A percentile compares a stretch with the other conserved stretches of the same genome.
phyloP scores from a whole-genome alignment of 306 rosid genomes.

The Arachis stenosperma region DNA sequence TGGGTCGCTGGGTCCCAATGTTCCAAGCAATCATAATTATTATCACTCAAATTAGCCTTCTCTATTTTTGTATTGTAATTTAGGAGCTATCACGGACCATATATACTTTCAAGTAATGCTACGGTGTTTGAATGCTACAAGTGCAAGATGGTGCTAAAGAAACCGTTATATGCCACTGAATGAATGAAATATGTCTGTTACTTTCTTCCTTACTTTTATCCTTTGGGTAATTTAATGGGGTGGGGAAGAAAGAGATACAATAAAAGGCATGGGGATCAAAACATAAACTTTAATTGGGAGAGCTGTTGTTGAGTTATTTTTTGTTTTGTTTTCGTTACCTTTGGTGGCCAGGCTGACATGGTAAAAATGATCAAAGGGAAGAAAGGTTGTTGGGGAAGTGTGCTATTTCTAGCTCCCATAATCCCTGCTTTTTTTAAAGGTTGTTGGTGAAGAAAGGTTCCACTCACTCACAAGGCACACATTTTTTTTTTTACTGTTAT shows the following conservation, averaged over 20 bases:
- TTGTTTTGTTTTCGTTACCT: not conserved
- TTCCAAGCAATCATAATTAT: not conserved
- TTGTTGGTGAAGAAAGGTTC: too few species aligned
- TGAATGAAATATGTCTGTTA: not conserved
- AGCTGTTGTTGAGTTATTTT: not conserved
- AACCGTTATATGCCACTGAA: not conserved
- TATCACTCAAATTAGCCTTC: not conserved
- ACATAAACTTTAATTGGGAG: not conserved
- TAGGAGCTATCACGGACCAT: too few species aligned
- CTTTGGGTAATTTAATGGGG: not conserved
- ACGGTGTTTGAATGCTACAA: not conserved
- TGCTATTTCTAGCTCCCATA: not conserved
- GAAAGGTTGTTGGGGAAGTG: not conserved
- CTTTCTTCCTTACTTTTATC: not conserved
- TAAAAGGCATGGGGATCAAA: not conserved
- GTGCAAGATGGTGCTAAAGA: not conserved
- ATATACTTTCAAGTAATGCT: not conserved
- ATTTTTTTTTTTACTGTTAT: too few species aligned
- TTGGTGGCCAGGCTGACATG: not conserved
- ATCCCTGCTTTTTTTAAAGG: not conserved
- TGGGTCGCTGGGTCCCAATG: not conserved
- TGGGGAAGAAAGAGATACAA: not conserved
- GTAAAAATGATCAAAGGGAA: not conserved
- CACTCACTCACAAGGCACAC: too few species aligned
- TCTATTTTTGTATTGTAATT: too few species aligned